Evolutionary conservation across 2,329 filamentous ascomycete species (phyloP).

Genomic region (Monosporascus sp.): DNA sequence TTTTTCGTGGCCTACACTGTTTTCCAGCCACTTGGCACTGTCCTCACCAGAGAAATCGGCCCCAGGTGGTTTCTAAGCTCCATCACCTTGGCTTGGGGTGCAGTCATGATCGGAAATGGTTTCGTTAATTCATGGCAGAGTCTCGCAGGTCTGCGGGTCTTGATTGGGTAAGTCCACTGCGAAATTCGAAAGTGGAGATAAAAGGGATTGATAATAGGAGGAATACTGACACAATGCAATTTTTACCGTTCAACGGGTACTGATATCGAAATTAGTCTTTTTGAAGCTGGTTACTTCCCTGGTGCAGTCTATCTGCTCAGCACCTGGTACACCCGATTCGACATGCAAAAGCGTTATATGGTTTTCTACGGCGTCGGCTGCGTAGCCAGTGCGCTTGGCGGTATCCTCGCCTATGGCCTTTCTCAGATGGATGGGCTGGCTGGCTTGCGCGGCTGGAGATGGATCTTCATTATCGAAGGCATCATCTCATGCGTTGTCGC

Average conservation of each 20-base stretch:
- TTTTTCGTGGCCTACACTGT: slow-evolving; percentile 65
- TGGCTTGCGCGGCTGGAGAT: slow-evolving; percentile 42
- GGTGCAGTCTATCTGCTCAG: slow-evolving; percentile 55
- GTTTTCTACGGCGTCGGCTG: slow-evolving; percentile 26
- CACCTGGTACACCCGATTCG: slow-evolving; percentile 63
- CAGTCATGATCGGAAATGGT: slow-evolving; percentile 12
- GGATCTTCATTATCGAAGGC: slow-evolving; percentile 39
- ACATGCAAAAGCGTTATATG: slow-evolving; percentile 54
- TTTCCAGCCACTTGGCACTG: slow-evolving; percentile 57
- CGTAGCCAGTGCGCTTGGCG: slow-evolving; percentile 23
- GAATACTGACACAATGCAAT: too few species aligned
- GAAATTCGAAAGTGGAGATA: too few species aligned
- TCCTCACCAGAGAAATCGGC: slow-evolving; percentile 55
- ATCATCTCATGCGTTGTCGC: slow-evolving; percentile 46
- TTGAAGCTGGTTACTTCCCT: slow-evolving; percentile 51
- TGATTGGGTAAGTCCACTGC: slow-evolving; percentile 26
- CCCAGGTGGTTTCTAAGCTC: slow-evolving; percentile 57
- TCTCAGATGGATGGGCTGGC: slow-evolving; percentile 38
- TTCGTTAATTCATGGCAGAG: slow-evolving; percentile 8
- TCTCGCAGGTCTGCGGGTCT: slow-evolving; percentile 29
- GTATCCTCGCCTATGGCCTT: slow-evolving; percentile 18
- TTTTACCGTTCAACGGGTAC: too few species aligned
- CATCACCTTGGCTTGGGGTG: slow-evolving; percentile 49
- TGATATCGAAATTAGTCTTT: slow-evolving; percentile 29
- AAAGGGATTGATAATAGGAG: too few species aligned